A percentile compares a stretch with the other conserved stretches of the same genome.
Evolutionary conservation across 2,329 filamentous ascomycete genomes (phyloP).

Genomic region (Venturia aucupariae): DNA sequence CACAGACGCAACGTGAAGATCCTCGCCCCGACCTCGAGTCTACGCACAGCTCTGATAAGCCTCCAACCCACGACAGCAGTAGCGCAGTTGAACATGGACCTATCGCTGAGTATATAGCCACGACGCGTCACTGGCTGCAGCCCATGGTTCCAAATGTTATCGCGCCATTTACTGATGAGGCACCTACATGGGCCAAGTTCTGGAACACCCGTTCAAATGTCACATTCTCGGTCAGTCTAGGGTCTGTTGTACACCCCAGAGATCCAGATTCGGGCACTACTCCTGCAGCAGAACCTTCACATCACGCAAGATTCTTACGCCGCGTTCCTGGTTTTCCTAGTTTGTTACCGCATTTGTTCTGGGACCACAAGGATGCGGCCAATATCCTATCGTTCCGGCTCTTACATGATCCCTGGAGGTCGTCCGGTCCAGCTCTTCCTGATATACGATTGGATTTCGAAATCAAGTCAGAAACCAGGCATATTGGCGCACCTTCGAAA

Average conservation of each 20-base stretch:
- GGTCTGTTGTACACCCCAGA: neutral
- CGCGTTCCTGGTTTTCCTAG: neutral
- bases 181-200: neutral
- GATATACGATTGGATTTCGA: conserved; percentile 4
- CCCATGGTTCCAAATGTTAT: neutral
- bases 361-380: neutral
- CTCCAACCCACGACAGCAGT: neutral
- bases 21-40: neutral
- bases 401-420: conserved; percentile 5
- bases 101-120: neutral
- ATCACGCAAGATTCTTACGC: neutral
- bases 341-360: neutral
- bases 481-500: neutral
- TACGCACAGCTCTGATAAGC: neutral
- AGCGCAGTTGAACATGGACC: neutral
- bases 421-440: neutral
- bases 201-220: neutral
- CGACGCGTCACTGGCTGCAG: neutral
- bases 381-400: conserved; percentile 7
- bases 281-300: neutral
- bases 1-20: neutral
- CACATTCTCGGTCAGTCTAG: neutral
- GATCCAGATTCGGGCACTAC: neutral
- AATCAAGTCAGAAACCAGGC: neutral
- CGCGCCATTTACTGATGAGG: neutral